These are phyloP conservation scores for Endotrypanum monterogeii DNA, from an alignment of 208 protist species.

Conservation along the genomic window DNA sequence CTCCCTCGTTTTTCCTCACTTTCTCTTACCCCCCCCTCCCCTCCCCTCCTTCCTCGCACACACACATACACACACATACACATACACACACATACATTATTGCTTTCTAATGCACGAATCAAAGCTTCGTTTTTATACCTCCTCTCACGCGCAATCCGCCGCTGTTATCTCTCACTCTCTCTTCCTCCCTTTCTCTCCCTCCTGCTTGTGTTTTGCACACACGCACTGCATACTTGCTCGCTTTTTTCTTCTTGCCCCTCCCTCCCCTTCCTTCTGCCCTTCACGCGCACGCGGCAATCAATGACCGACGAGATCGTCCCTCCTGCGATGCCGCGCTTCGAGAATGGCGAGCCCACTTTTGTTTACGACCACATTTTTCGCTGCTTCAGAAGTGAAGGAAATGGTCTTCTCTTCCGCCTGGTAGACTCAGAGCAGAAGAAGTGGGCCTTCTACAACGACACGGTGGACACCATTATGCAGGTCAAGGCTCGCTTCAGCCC, in stretches of 20 bases:
- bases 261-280: background rate
- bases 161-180: too few species aligned
- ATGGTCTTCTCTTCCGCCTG: constrained; percentile 56
- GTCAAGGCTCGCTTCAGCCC: constrained; percentile 33
- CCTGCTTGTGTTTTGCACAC: too few species aligned
- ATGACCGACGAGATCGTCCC: constrained; percentile 30
- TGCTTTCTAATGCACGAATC: background rate
- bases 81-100: background rate
- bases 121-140: background rate
- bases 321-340: constrained; percentile 21
- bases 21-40: background rate
- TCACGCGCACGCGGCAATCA: constrained; percentile 2
- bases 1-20: background rate
- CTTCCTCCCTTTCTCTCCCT: too few species aligned
- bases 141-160: background rate
- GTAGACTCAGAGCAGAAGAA: constrained; percentile 33
- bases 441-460: constrained; percentile 79
- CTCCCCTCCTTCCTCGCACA: background rate
- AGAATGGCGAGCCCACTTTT: constrained; percentile 30
- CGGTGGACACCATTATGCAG: constrained; percentile 32
- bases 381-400: constrained; percentile 50
- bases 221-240: too few species aligned
- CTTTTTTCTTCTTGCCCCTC: background rate
- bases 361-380: constrained; percentile 47
- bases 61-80: too few species aligned